Conservation (phyloP, 2,329 filamentous ascomycete species). For the Raffaelea ambrosiae region DNA sequence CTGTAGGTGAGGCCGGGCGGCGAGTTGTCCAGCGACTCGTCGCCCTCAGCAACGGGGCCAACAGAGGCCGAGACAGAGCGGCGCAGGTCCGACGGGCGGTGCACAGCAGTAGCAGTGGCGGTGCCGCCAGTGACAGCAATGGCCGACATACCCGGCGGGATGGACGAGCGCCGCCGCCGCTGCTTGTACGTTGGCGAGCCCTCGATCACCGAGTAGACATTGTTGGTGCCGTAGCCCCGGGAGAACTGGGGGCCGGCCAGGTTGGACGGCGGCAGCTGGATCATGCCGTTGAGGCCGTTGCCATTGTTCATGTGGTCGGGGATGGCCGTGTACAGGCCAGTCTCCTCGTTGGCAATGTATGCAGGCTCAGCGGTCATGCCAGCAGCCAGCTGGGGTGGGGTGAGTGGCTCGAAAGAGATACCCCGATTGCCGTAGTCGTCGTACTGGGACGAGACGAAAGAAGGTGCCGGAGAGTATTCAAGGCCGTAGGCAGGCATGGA, state of each 20-base stretch:
- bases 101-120: slow-evolving; percentile 32
- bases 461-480: slow-evolving; percentile 96
- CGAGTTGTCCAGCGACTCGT: slow-evolving; percentile 71
- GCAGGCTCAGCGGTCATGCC: slow-evolving; percentile 79
- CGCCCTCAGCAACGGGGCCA: slow-evolving; percentile 69
- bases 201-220: slow-evolving; percentile 92
- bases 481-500: slow-evolving; percentile 96
- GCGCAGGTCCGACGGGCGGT: slow-evolving; percentile 83
- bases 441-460: slow-evolving; percentile 96
- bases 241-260: slow-evolving; percentile 67
- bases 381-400: slow-evolving; percentile 83
- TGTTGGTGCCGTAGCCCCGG: slow-evolving; percentile 62
- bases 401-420: slow-evolving; percentile 93
- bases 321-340: slow-evolving; percentile 88
- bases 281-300: slow-evolving; percentile 74
- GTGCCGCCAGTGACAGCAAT: slow-evolving; percentile 51
- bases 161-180: slow-evolving; percentile 83
- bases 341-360: slow-evolving; percentile 97
- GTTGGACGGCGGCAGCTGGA: slow-evolving; percentile 82
- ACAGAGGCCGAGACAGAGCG: slow-evolving; percentile 86
- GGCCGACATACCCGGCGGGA: slow-evolving; percentile 67
- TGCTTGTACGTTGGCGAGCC: slow-evolving; percentile 99
- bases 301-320: slow-evolving; percentile 72
- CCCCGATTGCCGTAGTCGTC: slow-evolving; percentile 97
- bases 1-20: slow-evolving; percentile 68